These are phyloP conservation scores for Beta macrorhiza DNA, from an alignment of 179 eudicot genomes.

Conservation along the genomic window DNA sequence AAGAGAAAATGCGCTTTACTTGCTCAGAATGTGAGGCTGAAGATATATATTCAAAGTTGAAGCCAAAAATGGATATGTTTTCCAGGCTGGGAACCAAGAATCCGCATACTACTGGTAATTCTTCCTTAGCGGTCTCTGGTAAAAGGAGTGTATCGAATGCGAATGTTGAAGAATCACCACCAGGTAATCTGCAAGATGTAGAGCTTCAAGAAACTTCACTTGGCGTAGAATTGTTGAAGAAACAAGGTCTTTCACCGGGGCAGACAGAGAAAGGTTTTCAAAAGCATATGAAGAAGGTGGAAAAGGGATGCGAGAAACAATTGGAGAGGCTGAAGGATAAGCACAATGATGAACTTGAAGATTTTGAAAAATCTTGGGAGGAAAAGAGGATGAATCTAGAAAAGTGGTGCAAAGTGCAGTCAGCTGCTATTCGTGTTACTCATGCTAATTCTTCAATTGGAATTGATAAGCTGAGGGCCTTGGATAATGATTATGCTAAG, in stretches of 20 bases:
- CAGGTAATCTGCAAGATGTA: slow-evolving; percentile 10
- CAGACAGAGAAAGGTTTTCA: slow-evolving; percentile 20
- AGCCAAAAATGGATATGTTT: slow-evolving; percentile 40
- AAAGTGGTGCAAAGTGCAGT: slow-evolving; percentile 27
- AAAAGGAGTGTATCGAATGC: not conserved
- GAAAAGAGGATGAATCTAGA: slow-evolving; percentile 33
- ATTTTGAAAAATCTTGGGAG: slow-evolving; percentile 26
- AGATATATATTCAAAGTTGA: slow-evolving; percentile 39
- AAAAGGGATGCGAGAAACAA: slow-evolving; percentile 27
- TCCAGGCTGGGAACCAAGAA: slow-evolving; percentile 27
- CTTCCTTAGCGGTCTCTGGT: too few relatives aligned
- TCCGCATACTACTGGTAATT: slow-evolving; percentile 21
- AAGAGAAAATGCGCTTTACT: slow-evolving; percentile 39
- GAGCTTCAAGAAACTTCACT: slow-evolving; percentile 29
- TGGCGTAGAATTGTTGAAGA: slow-evolving; percentile 24
- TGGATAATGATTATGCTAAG: slow-evolving; percentile 39
- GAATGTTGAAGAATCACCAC: slow-evolving; percentile 12
- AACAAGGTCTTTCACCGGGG: slow-evolving; percentile 14
- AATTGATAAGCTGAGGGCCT: slow-evolving; percentile 30
- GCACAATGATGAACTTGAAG: slow-evolving; percentile 33
- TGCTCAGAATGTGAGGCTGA: slow-evolving; percentile 52
- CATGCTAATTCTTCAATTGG: slow-evolving; percentile 28
- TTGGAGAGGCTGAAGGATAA: slow-evolving; percentile 27
- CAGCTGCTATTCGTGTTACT: slow-evolving; percentile 29
- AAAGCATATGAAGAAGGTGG: slow-evolving; percentile 25